Evolutionary conservation across 192 early-diverging fungal genomes (phyloP).

Genomic region (Chytriomyces sp.): DNA sequence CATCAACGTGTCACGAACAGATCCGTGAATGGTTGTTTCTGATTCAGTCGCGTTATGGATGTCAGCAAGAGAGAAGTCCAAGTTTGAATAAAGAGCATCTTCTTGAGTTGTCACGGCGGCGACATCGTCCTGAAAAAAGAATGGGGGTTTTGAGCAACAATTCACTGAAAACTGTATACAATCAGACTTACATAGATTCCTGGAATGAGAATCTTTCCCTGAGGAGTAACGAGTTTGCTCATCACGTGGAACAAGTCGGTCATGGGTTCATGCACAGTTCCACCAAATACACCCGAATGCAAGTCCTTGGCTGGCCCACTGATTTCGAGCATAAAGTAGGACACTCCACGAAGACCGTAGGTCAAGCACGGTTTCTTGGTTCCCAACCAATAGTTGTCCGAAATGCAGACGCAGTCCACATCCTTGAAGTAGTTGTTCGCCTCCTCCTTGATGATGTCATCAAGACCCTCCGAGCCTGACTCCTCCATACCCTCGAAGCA

Average conservation of each 20-base stretch:
- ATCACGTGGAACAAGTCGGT: slow-evolving; percentile 87
- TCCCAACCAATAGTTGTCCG: slow-evolving; percentile 98
- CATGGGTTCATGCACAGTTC: slow-evolving; percentile 94
- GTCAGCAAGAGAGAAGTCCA: slow-evolving; percentile 83
- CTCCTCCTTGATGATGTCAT: slow-evolving; percentile 84
- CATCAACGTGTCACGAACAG: slow-evolving; percentile 82
- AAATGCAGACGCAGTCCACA: slow-evolving; percentile 95
- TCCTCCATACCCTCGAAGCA: slow-evolving; percentile 98
- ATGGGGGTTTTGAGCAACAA: background rate
- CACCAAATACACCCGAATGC: slow-evolving; percentile 95
- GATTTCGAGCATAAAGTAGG: slow-evolving; percentile 67
- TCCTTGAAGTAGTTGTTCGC: slow-evolving; percentile 87
- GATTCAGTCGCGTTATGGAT: slow-evolving; percentile 79
- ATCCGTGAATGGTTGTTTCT: slow-evolving; percentile 77
- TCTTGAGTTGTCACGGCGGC: slow-evolving; percentile 81
- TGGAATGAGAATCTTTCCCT: slow-evolving; percentile 90
- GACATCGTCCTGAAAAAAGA: slow-evolving; percentile 76
- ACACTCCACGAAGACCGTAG: slow-evolving; percentile 90
- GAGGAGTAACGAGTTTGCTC: slow-evolving; percentile 78
- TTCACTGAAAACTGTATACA: background rate
- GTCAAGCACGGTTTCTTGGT: slow-evolving; percentile 96
- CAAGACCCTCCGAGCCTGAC: slow-evolving; percentile 92
- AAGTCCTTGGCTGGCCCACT: slow-evolving; percentile 88
- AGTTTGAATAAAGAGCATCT: slow-evolving; percentile 75
- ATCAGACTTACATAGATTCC: slow-evolving; percentile 65